Evolutionary conservation across 805 yeast genomes (phyloP).

Genomic region (Saccharomycopsis selenospora): DNA sequence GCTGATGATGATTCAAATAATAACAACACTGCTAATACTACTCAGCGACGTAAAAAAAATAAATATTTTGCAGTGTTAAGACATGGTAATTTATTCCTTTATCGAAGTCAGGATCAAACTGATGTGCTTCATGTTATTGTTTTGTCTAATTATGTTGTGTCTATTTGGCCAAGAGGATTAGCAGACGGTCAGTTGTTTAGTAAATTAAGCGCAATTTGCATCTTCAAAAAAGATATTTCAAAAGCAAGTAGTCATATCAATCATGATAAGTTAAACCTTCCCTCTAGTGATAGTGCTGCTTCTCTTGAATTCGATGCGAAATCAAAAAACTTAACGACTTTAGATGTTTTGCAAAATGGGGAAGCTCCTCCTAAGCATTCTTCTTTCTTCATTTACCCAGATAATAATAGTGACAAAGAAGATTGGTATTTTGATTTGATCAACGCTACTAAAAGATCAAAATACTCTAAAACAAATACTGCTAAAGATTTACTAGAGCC

Average conservation of each 20-base stretch:
- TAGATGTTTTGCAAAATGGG: conserved; percentile 22
- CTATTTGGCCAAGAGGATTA: conserved; percentile 77
- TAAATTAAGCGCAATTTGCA: conserved; percentile 70
- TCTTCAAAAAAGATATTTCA: conserved; percentile 42
- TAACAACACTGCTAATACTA: conserved; percentile 24
- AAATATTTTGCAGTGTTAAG: conserved; percentile 64
- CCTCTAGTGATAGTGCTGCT: conserved; percentile 22
- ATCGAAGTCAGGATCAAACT: conserved; percentile 57
- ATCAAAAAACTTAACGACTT: conserved; percentile 18
- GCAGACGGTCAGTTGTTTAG: conserved; percentile 76
- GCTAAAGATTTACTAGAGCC: conserved; percentile 44
- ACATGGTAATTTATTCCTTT: conserved; percentile 86
- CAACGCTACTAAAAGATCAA: conserved; percentile 55
- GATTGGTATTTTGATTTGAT: conserved; percentile 87
- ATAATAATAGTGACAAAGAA: conserved; percentile 76
- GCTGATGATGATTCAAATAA: conserved; percentile 26
- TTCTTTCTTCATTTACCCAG: conserved; percentile 60
- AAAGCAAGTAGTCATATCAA: conserved; percentile 11
- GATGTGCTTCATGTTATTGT: conserved; percentile 76
- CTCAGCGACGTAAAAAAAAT: conserved; percentile 43
- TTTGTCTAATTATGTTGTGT: conserved; percentile 58
- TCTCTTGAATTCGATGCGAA: conserved; percentile 8
- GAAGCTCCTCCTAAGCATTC: conserved; percentile 31
- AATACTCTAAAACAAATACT: conserved; percentile 17
- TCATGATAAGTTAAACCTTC: conserved; percentile 21